These are phyloP conservation scores for Rhinocladiella mackenziei DNA, from an alignment of 2,329 filamentous ascomycete genomes.

Conservation along the genomic window DNA sequence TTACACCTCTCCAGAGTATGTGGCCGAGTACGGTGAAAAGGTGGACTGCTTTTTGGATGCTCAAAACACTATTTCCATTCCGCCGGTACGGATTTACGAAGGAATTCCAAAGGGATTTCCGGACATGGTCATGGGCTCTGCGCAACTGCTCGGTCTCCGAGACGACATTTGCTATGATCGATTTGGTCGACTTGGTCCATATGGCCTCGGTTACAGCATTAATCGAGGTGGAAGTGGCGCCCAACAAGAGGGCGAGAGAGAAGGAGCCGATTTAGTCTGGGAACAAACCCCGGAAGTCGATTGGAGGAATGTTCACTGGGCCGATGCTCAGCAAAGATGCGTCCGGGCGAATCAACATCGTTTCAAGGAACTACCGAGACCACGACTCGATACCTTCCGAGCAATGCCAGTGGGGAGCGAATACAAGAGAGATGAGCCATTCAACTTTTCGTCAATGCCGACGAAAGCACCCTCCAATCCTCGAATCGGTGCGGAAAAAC, in stretches of 20 bases:
- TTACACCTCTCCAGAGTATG: constrained; percentile 56
- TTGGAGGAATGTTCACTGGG: constrained; percentile 74
- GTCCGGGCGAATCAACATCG: constrained; percentile 65
- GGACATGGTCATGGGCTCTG: constrained; percentile 78
- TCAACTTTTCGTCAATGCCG: constrained; percentile 8
- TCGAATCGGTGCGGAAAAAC: constrained; percentile 25
- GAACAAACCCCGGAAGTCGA: constrained; percentile 66
- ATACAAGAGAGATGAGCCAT: constrained; percentile 15
- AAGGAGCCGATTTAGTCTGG: constrained; percentile 80
- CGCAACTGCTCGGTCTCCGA: constrained; percentile 71
- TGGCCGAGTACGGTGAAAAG: constrained; percentile 55
- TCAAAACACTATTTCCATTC: constrained; percentile 61
- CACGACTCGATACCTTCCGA: constrained; percentile 35
- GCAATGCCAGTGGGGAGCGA: constrained; percentile 23
- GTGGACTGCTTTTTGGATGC: constrained; percentile 75
- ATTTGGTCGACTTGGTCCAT: constrained; percentile 81
- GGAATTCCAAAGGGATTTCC: constrained; percentile 83
- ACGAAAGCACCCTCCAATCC: constrained; percentile 26
- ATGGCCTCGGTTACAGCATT: constrained; percentile 80
- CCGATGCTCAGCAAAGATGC: constrained; percentile 70
- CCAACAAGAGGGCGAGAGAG: constrained; percentile 77
- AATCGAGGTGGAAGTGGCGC: constrained; percentile 75
- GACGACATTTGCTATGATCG: constrained; percentile 91
- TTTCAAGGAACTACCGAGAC: constrained; percentile 51
- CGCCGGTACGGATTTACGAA: constrained; percentile 66